Evolutionary conservation across 805 yeast genomes (phyloP).

Genomic region (Spencermartinsiella europaea): DNA sequence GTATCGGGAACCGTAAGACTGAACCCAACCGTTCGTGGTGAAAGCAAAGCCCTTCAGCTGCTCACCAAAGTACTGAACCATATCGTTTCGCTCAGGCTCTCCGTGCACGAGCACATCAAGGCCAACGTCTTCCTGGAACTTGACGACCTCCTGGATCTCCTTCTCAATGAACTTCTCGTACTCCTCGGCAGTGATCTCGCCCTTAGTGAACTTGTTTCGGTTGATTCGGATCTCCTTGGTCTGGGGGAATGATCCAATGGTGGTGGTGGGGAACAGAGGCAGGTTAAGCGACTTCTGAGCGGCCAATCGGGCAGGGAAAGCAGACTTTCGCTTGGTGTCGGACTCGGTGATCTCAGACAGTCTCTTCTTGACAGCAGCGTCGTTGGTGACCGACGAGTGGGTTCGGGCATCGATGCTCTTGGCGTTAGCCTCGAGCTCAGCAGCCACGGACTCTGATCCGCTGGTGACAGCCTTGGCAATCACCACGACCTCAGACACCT

Average conservation of each 20-base stretch:
- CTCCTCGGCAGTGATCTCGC: conserved; percentile 89
- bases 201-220: conserved; percentile 98
- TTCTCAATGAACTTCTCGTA: conserved; percentile 94
- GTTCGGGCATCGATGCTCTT: conserved; percentile 79
- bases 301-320: conserved; percentile 81
- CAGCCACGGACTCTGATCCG: conserved; percentile 60
- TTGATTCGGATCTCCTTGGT: conserved; percentile 97
- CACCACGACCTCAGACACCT: conserved; percentile 83
- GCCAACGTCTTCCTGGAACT: conserved; percentile 99
- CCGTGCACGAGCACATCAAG: conserved; percentile 98
- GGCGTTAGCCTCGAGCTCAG: conserved; percentile 78
- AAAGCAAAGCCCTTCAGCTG: conserved; percentile 96
- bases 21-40: conserved; percentile 99
- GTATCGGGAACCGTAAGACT: conserved; percentile 99
- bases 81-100: conserved; percentile 99
- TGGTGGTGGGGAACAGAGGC: conserved; percentile 99
- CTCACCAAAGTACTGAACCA: conserved; percentile 99
- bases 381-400: conserved; percentile 84
- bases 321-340: conserved; percentile 74
- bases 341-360: conserved; percentile 60
- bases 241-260: conserved; percentile 99
- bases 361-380: conserved; percentile 84
- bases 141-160: conserved; percentile 92
- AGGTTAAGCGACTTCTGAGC: conserved; percentile 80
- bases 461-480: conserved; percentile 85